A percentile compares a stretch with the other conserved stretches of the same genome.
Conservation (phyloP, 805 yeast species). For the Starmerella vaccinii region DNA sequence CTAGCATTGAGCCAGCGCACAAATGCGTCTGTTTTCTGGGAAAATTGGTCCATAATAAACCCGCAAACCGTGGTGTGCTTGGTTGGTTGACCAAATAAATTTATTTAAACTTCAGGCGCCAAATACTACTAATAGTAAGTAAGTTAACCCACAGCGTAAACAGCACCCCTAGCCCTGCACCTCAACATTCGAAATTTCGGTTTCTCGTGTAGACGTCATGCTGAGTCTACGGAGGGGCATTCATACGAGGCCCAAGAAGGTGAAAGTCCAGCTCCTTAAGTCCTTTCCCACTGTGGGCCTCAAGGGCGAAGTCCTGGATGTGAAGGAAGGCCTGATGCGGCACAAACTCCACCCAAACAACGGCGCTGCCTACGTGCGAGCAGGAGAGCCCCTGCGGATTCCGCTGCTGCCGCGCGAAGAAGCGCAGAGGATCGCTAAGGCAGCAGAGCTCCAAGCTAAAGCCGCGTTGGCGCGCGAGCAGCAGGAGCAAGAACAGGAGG, state of each 20-base stretch:
- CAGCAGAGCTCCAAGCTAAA: constrained; percentile 8
- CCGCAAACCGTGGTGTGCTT: background rate
- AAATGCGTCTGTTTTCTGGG: constrained; percentile 35
- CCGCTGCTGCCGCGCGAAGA: constrained; percentile 20
- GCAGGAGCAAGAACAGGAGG: background rate
- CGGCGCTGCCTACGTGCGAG: constrained; percentile 60
- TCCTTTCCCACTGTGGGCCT: constrained; percentile 33
- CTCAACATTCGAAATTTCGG: constrained; percentile 1
- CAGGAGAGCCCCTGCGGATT: constrained; percentile 27
- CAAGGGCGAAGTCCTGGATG: constrained; percentile 63
- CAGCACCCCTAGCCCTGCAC: constrained; percentile 1
- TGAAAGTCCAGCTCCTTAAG: constrained; percentile 63
- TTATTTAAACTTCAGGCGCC: too few relatives aligned
- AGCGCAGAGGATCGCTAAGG: constrained; percentile 12
- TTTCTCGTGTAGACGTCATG: background rate
- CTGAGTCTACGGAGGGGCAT: constrained; percentile 15
- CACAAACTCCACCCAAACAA: constrained; percentile 59
- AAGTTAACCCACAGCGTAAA: too few relatives aligned
- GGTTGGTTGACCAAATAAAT: background rate
- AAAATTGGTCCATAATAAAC: constrained; percentile 19
- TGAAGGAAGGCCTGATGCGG: constrained; percentile 74
- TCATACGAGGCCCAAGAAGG: constrained; percentile 28
- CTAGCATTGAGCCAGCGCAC: constrained; percentile 37
- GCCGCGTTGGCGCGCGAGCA: constrained; percentile 1
- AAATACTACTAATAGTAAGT: too few relatives aligned